Evolutionary conservation across 2,329 filamentous ascomycete species (phyloP).

Genomic region (Fusarium sp.): DNA sequence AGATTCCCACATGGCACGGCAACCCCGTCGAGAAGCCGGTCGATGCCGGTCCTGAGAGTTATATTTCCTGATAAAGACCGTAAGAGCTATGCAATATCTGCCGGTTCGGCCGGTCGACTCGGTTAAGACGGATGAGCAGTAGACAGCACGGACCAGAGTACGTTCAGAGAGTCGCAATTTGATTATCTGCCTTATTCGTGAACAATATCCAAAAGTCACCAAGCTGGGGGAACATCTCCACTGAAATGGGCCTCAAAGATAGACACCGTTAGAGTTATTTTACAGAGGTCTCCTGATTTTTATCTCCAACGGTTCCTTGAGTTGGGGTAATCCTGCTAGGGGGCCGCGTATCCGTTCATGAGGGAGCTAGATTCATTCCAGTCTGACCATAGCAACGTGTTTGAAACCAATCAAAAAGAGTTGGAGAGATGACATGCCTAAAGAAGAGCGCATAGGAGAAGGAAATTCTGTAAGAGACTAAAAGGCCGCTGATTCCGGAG

Average conservation of each 20-base stretch:
- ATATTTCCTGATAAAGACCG: not conserved
- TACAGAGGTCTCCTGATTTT: not conserved
- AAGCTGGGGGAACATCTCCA: not conserved
- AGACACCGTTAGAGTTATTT: not conserved
- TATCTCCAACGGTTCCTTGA: not conserved
- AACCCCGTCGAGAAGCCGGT: slow-evolving; percentile 22
- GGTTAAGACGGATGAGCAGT: slow-evolving; percentile 37
- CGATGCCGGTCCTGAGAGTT: slow-evolving; percentile 23
- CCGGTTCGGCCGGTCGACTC: slow-evolving; percentile 26
- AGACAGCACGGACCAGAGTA: slow-evolving; percentile 27
- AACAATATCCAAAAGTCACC: slow-evolving; percentile 26
- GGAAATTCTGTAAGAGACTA: not conserved
- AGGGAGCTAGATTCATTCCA: not conserved
- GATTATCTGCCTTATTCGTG: slow-evolving; percentile 16
- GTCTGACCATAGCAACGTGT: slow-evolving; percentile 6
- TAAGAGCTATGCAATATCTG: not conserved
- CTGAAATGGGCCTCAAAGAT: not conserved
- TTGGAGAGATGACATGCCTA: not conserved
- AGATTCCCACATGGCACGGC: slow-evolving; percentile 16
- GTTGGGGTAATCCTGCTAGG: not conserved
- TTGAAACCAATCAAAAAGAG: not conserved
- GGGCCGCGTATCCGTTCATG: slow-evolving; percentile 7
- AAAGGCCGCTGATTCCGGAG: slow-evolving; percentile 13
- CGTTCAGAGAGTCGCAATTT: slow-evolving; percentile 17
- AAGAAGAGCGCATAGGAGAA: slow-evolving; percentile 5